Evolutionary conservation across 805 yeast species (phyloP), one percentile per base, ranked within the genome.

Genomic region (Hanseniaspora lindneri): DNA sequence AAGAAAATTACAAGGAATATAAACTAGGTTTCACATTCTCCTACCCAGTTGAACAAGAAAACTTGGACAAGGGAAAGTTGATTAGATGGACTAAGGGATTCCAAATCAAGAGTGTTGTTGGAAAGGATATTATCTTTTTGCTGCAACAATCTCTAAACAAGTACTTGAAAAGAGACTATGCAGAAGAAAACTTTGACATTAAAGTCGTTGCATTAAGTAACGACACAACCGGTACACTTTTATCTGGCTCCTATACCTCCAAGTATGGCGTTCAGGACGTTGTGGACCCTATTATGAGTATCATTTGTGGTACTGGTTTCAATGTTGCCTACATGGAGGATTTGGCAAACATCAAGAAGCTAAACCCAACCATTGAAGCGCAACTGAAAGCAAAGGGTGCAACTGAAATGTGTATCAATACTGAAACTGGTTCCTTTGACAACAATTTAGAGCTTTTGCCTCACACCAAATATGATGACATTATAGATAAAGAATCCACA

Each of bases 351-450:
- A 83, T 92, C 56, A 75, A 74, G 49, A 89, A 92, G 66, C 70
- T 88, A 53, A 75, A 77, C n/a, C 70, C 73, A 2, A 65, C 68
- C 29, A 50, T 64, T 13, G 64, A 64, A 40, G 64, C 59, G 23
- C 61, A 60, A 19, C 64, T 73, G 56, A 44, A 60, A 19, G 56
- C 62, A 1, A 60, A 66, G 44, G 79, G 77, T 30, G 70, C 73
- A 46, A 69, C 71, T 2, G 77, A 79, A 54, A 88, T 88, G 96
- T 83, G 86, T 54, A 74, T 88, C 57, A 88, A 88, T 68, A 88
- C 96, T 40, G 98, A 92, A 66, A 92, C 97, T 96, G 97, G 97
- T 54, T 86, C 96, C 37, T 89, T 88, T 59, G 97, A 89, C 66
- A 89, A 89, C 60, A 79, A 76, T 20, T 71, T 87, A 53, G 71